Evolutionary conservation across 179 eudicot species (phyloP), one percentile per base, ranked within the genome.

Genomic region (Gypsophila paniculata): DNA sequence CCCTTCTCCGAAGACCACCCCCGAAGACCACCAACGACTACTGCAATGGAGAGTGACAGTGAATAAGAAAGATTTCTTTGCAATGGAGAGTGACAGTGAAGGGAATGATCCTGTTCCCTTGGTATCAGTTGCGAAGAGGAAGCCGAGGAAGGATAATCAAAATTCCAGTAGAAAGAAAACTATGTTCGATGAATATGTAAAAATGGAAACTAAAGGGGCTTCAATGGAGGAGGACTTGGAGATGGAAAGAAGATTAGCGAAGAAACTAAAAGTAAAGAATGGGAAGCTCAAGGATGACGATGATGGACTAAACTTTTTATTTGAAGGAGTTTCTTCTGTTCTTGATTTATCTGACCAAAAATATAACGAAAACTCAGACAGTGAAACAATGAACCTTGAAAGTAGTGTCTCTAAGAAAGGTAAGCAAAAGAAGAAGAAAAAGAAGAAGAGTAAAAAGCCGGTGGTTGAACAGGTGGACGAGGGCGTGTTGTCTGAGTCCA

Each of bases 171-270:
- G 61, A 66, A 87, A 77, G 85, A 86, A 85, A 75, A 85, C 91
- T 23, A 86, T 85, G 63, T 89, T 89, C 63, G 89, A 88, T 78
- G 86, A 89, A 79, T 86, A 76, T 78, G 69, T 89, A 63, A 87
- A 79, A 52, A 71, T 87, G 80, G 89, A 86, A 59, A 77, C 44
- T 53, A 81, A 81, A 51, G 86, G 77, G 36, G 76, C 69, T 44
- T 78, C 87, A 29, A 81, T 82, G 55, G 86, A 86, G 75, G 86
- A 83, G 65, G 97, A 89, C 81, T 77, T 89, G 79, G 83, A 77
- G 42, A 44, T 81, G 78, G 94, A 91, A 75, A 80, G 78, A 66
- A 82, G 82, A 73, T 78, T 91, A 68, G 88, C 89, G 18, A 91
- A 90, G 68, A 91, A 81, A 68, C 82, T 91, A 36, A 91, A 90